Percentiles rank a stretch among this genome's conserved stretches.
These are phyloP conservation scores for Pythium sukuiense DNA, from an alignment of 352 stramenopile species.

Conservation along the genomic window DNA sequence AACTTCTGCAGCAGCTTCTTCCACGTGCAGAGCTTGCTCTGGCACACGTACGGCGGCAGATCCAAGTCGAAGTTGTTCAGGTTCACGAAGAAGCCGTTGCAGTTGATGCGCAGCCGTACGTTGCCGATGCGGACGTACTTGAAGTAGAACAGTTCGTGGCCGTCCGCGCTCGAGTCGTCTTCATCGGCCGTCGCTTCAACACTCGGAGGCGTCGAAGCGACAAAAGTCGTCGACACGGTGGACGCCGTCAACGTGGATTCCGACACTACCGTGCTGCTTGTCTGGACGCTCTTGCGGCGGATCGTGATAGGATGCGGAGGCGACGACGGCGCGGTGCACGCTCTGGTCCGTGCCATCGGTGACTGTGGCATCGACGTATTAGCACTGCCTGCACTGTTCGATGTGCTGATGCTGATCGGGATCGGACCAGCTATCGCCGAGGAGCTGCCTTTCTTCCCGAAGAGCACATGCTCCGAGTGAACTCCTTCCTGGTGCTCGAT, in stretches of 20 bases:
- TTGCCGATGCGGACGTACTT: slow-evolving; percentile 85
- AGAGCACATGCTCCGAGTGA: slow-evolving; percentile 56
- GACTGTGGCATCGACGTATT: slow-evolving; percentile 1
- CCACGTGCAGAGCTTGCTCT: slow-evolving; percentile 79
- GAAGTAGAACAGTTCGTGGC: slow-evolving; percentile 83
- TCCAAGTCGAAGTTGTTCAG: slow-evolving; percentile 80
- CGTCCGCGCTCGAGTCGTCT: slow-evolving; percentile 48
- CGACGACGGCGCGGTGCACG: slow-evolving; percentile 16
- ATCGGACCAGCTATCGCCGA: background rate
- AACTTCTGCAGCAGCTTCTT: slow-evolving; percentile 85
- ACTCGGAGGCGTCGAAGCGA: background rate
- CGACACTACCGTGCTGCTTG: slow-evolving; percentile 9
- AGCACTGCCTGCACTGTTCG: background rate
- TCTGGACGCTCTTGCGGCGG: slow-evolving; percentile 26
- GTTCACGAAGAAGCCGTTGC: slow-evolving; percentile 86
- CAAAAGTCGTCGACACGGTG: background rate
- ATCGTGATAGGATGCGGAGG: slow-evolving; percentile 6
- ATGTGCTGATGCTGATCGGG: background rate
- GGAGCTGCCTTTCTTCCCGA: slow-evolving; percentile 43
- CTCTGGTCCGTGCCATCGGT: slow-evolving; percentile 14
- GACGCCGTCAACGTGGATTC: slow-evolving; percentile 19
- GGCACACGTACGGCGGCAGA: slow-evolving; percentile 73
- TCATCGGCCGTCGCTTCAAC: slow-evolving; percentile 38
- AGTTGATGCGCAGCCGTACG: slow-evolving; percentile 77
- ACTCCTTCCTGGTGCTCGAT: slow-evolving; percentile 31